A percentile compares a stretch with the other conserved stretches of the same genome.
These are phyloP conservation scores for Phytophthora fragariaefolia DNA, from an alignment of 352 stramenopile genomes.

Conservation along the genomic window DNA sequence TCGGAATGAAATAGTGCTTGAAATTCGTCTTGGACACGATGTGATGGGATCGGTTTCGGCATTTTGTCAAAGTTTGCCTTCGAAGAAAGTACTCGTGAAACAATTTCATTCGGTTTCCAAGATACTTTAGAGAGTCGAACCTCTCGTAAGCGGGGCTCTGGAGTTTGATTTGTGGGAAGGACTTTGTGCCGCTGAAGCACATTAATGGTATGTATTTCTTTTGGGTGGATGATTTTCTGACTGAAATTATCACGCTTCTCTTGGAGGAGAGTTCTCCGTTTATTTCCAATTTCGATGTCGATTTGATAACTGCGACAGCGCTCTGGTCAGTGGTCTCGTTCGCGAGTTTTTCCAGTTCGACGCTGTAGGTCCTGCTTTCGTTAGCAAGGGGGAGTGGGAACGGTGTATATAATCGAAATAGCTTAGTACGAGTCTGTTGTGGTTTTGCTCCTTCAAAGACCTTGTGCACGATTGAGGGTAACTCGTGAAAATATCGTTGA, in stretches of 20 bases:
- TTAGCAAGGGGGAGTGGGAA: constrained; percentile 1
- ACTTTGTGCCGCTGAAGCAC: neutral
- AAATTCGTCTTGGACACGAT: constrained; percentile 6
- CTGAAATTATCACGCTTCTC: neutral
- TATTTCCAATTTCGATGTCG: neutral
- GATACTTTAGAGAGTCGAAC: neutral
- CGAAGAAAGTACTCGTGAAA: no score
- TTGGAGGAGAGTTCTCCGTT: neutral
- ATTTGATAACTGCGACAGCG: neutral
- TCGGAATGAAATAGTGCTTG: constrained; percentile 33
- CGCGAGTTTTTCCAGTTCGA: neutral
- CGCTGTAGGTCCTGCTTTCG: constrained; percentile 1
- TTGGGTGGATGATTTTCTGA: neutral
- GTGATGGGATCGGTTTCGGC: neutral
- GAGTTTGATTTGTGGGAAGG: neutral
- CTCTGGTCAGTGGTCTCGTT: neutral
- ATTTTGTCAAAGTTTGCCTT: neutral
- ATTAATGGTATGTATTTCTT: neutral
- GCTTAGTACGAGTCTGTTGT: neutral
- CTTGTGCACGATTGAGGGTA: neutral
- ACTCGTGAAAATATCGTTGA: neutral
- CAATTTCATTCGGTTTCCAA: neutral
- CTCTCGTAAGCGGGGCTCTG: neutral
- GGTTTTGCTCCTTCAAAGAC: neutral
- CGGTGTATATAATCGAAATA: constrained; percentile 6